Conservation (phyloP, 139 green algal species). For the Bryopsis sp. region DNA sequence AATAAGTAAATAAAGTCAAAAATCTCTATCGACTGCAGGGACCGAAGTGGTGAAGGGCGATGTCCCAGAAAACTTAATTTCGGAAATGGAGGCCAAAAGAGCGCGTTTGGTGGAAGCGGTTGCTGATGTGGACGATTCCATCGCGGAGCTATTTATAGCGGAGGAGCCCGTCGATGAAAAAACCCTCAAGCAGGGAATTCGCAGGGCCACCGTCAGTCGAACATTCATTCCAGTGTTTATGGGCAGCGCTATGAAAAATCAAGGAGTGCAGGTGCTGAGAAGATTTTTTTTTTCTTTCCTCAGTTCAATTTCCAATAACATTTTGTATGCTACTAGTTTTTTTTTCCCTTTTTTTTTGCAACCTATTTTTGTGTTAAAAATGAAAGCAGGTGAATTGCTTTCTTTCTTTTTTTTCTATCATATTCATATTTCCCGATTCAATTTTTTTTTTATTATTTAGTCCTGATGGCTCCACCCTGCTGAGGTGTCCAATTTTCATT, state of each 20-base stretch:
- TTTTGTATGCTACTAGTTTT: too few relatives aligned
- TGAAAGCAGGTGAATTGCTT: too few relatives aligned
- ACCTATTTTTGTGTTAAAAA: too few relatives aligned
- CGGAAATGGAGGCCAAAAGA: constrained; percentile 43
- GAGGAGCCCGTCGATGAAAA: constrained; percentile 63
- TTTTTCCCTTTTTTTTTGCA: too few relatives aligned
- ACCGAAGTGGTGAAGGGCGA: constrained; percentile 46
- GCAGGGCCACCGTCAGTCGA: constrained; percentile 53
- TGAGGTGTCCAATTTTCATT: constrained; percentile 54
- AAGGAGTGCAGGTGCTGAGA: constrained; percentile 32
- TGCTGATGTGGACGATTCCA: constrained; percentile 74
- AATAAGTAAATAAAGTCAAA: too few relatives aligned
- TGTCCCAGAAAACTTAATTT: constrained; percentile 54
- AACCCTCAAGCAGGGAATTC: constrained; percentile 61
- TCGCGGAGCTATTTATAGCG: constrained; percentile 85
- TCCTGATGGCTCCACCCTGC: not conserved
- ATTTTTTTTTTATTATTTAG: not conserved
- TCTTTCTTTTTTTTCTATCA: too few relatives aligned
- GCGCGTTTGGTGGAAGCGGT: constrained; percentile 65
- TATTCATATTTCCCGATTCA: too few relatives aligned
- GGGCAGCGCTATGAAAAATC: constrained; percentile 90
- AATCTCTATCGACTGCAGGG: too few relatives aligned
- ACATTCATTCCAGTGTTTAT: constrained; percentile 87
- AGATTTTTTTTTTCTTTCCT: too few relatives aligned
- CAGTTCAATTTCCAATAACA: too few relatives aligned